Base-by-base conservation (phyloP, 2,329 filamentous ascomycete species). In the Ceratocystis cacaofunesta region DNA sequence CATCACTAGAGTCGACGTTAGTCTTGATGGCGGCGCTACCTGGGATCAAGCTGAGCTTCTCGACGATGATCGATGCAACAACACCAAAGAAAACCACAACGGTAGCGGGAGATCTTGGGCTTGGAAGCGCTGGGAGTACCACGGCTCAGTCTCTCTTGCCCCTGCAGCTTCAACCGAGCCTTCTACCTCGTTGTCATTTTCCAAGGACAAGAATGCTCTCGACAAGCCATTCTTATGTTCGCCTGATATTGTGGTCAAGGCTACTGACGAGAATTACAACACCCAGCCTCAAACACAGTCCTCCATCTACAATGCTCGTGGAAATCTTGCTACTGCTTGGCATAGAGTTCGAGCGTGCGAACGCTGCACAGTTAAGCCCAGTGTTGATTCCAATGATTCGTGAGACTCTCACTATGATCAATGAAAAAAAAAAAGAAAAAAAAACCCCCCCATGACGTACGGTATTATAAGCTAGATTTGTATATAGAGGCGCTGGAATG, bases 291-390 rank as follows among this genome's bases (percentile, higher is more conserved):
- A 86, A 71, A 79, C 74, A 48, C 82, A 85, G 68, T 76, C 76
- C 48, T 78, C 78, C 43, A 85, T 83, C 36, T 87, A 83, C 74
- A 87, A 87, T 68, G 75, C 85, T 44, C 77, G 84, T 1, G 85
- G 85, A 0, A 86, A 87, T 71, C 75, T 87, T 65, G 83, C 83
- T 1, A 86, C 82, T n/a, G 84, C 83, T 0, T 87, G 85, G 85
- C 84, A 87, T 71, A 79, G 83, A 1, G 76, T 87, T 2, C 73
- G 69, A 19, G 69, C 77, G 5, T 76, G 75, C 65, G 72, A 73
- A 1, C 67, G 69, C n/a, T 75, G 73, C 15, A 58, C 36, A n/a
- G 12, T 41, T 15, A 41, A 41, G 36, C 36, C 36, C 36, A 17
- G 15, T 36, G 28, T 7, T 58, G 55, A n/a, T 17, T 10, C 55